phyloP scores from a whole-genome alignment of 140 eudicot species.

The Bidens hawaiensis region DNA sequence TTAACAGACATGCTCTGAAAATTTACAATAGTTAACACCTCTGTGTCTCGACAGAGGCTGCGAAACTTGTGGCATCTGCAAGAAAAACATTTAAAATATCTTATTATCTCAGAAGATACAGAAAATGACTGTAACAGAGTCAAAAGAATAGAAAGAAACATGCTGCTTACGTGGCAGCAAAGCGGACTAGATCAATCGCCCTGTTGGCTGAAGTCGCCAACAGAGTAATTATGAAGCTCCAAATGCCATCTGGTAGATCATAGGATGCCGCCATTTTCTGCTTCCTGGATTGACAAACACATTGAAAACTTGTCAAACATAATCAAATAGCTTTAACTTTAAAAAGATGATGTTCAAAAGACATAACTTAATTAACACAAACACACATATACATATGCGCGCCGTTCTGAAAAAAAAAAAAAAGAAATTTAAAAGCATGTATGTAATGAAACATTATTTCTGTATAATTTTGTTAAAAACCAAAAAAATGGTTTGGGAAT shows the following conservation, averaged over 20 bases:
- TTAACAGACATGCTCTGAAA: background rate
- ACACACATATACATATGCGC: background rate
- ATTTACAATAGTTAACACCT: constrained; percentile 1
- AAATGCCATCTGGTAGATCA: background rate
- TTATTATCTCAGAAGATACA: background rate
- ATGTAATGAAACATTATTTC: background rate
- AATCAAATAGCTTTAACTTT: background rate
- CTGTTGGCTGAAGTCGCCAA: constrained; percentile 4
- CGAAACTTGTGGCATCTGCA: constrained; percentile 9
- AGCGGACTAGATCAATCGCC: constrained; percentile 5
- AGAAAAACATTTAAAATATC: constrained; percentile 1
- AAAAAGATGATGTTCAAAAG: background rate
- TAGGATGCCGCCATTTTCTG: background rate
- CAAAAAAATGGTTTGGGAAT: background rate
- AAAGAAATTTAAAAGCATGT: too few relatives aligned
- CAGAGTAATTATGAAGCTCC: background rate
- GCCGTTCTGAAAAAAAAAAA: too few relatives aligned
- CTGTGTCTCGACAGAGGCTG: background rate
- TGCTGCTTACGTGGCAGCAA: constrained; percentile 16
- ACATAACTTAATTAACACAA: too few relatives aligned
- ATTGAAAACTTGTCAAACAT: too few relatives aligned
- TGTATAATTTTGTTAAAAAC: background rate
- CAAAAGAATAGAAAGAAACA: constrained; percentile 1
- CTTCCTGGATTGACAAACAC: constrained; percentile 13
- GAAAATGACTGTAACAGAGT: background rate